Percentiles rank a stretch among this genome's conserved stretches.
Conservation (phyloP, 208 protist genomes). For the Trypanosoma avium region DNA sequence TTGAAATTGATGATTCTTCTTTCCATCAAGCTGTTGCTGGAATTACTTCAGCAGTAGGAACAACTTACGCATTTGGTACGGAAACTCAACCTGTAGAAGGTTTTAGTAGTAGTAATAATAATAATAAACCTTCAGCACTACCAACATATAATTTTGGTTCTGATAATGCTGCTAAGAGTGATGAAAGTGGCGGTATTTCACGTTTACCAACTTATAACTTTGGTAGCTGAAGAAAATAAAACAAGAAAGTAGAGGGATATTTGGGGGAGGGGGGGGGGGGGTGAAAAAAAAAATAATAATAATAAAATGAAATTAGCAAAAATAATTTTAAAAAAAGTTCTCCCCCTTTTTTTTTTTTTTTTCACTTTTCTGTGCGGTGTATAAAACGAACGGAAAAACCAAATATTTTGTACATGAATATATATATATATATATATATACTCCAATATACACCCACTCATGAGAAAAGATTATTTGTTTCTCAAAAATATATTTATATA, state of each 20-base stretch:
- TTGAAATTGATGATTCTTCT: slow-evolving; percentile 17
- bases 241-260: slow-evolving; percentile 6
- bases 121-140: neutral
- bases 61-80: neutral
- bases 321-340: neutral
- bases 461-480: too few relatives aligned
- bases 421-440: too few relatives aligned
- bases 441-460: too few relatives aligned
- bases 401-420: too few relatives aligned
- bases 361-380: slow-evolving; percentile 1
- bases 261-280: neutral
- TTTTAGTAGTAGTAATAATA: neutral
- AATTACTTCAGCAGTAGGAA: neutral
- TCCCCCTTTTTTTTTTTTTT: slow-evolving; percentile 21
- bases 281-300: neutral
- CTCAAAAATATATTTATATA: too few relatives aligned
- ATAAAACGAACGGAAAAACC: too few relatives aligned
- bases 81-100: too few relatives aligned
- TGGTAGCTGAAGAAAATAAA: slow-evolving; percentile 34
- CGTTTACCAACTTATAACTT: slow-evolving; percentile 61
- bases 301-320: neutral
- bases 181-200: neutral
- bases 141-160: slow-evolving; percentile 24
- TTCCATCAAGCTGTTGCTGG: neutral
- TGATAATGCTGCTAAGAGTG: slow-evolving; percentile 4